Base-by-base conservation (phyloP, 306 rosid species). In the Abrus pulchellus region DNA sequence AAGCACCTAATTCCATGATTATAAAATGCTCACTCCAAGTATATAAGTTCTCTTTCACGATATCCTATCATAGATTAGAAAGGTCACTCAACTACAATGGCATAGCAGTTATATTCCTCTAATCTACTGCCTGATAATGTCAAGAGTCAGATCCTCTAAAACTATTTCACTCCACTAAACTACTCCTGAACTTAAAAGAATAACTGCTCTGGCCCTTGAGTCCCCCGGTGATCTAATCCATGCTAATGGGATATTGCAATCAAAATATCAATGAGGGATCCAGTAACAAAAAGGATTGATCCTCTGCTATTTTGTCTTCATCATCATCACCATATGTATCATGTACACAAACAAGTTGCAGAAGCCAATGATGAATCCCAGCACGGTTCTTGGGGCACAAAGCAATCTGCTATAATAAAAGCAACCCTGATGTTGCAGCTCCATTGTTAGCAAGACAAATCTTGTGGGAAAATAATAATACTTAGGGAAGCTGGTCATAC, bases 1-100 rank as follows among this genome's bases (percentile, higher is more conserved):
- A 83, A 81, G 67, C 71, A 70, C 79, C 38, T 63, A 82, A 80
- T 49, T 93, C 97, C 98, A 93, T 91, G 33, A 54, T 82, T 45
- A 45, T 72, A 43, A 60, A 78, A 61, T 50, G 53, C 49, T 45
- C 72, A 63, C 71, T 50, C 69, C 60, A 38, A 72, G 33, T 64
- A 48, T 3, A 73, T 55, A 53, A 38, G 62, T 28, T 68, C 47
- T 50, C 65, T 77, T 61, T 47, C 30, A 72, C 43, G 57, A 72
- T 41, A 72, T 77, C 66, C 14, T 72, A 79, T 67, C 75, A 57
- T 29, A 77, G 14, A 68, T 41, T 40, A 43, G 62, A 75, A 82
- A 40, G 45, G 68, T 36, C 40, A 36, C 40, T 36, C 40, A 2
- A 41, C 59, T 76, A 49, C 66, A 65, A 72, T 38, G 76, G 45